phyloP scores from a whole-genome alignment of 2,329 filamentous ascomycete genomes.

The Seiridium cupressi region DNA sequence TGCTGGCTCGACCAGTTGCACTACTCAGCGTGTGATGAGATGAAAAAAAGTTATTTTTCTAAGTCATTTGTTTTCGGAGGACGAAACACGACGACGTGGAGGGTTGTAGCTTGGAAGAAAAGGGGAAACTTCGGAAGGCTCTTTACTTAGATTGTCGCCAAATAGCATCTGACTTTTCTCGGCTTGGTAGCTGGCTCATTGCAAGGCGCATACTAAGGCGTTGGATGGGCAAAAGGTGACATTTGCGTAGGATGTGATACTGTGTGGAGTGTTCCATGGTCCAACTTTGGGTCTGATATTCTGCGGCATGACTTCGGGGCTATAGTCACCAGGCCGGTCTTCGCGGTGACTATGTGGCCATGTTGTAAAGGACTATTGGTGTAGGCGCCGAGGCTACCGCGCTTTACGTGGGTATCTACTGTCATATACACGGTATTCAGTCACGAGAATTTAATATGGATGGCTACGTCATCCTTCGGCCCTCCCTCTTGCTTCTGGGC shows the following conservation, averaged over 20 bases:
- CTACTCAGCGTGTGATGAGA: background rate
- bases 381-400: too few relatives aligned
- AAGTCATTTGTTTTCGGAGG: background rate
- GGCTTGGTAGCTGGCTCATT: constrained; percentile 25
- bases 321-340: background rate
- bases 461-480: too few relatives aligned
- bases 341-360: background rate
- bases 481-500: too few relatives aligned
- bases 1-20: too few relatives aligned
- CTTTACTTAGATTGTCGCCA: constrained; percentile 37
- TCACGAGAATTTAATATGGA: too few relatives aligned
- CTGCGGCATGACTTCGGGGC: background rate
- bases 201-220: constrained; percentile 16
- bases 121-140: constrained; percentile 28
- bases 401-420: too few relatives aligned
- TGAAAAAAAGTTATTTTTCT: background rate
- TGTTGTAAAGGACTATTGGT: too few relatives aligned
- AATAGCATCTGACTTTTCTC: constrained; percentile 40
- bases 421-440: too few relatives aligned
- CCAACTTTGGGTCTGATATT: background rate
- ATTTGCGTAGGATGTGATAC: constrained; percentile 10
- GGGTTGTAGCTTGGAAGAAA: constrained; percentile 17
- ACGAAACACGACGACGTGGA: background rate
- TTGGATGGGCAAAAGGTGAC: constrained; percentile 13
- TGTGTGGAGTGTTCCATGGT: background rate